Evolutionary conservation across 2,329 filamentous ascomycete genomes (phyloP), one percentile per base, ranked within the genome.

Genomic region (Cordyceps militaris): DNA sequence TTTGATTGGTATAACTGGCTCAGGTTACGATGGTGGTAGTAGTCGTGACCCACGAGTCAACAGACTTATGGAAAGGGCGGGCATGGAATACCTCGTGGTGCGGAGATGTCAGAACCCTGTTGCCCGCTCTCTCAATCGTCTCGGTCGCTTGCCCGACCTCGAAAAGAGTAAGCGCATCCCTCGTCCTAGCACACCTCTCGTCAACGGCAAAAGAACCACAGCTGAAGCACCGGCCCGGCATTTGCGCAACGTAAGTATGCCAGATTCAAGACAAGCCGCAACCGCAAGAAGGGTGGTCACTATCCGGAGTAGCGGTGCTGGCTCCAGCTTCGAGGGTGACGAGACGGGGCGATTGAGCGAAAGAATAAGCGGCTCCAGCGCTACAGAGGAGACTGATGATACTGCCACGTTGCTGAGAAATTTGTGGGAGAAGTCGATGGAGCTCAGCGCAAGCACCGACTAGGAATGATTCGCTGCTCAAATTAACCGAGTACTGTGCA

Each of bases 71-170:
- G 86, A 89, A 67, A 79, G 84, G 48, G 87, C 86, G 1, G 84
- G 84, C 16, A 81, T 87, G 70, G 87, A 90, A 66, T 90, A 89
- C 67, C 77, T 85, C n/a, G 86, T 89, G 9, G 85, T 91, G 34
- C 80, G 86, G 56, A 78, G 87, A 46, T 87, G 87, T 66, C 85
- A 88, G 65, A 88, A 89, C 63, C 86, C 87, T 0, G 77, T 90
- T 19, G 82, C 80, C 4, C 79, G 86, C 47, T 86, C 85, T 0
- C 71, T 90, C 19, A 70, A 70, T 42, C 71, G 74, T 3, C 66
- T 77, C 6, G 66, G 66, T 34, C 66, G 77, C 30, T 75, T 84
- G 1, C 79, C 82, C 0, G 79, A 79, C 8, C 68, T 74, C 30
- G 75, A 82, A 54, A 80, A 76, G 66, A 75, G 72, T 32, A 73